Conservation (phyloP, 768 basidiomycete species). For the Ramaria sp. region DNA sequence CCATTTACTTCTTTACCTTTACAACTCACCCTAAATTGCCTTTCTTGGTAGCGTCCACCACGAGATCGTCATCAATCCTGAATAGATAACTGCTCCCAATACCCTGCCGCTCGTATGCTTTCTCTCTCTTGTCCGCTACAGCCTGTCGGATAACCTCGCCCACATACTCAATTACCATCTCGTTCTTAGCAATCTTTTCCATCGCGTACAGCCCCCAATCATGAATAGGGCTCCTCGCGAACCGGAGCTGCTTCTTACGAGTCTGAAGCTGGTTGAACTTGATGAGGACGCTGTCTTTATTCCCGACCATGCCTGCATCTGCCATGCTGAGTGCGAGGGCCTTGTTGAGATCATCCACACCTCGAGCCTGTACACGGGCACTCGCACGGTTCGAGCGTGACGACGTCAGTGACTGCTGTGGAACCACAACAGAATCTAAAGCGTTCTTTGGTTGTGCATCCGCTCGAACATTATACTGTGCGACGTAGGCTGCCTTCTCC, state of each 20-base stretch:
- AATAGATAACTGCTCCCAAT: constrained; percentile 98
- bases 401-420: constrained; percentile 49
- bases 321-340: constrained; percentile 68
- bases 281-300: constrained; percentile 19
- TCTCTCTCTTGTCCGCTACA: constrained; percentile 95
- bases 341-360: constrained; percentile 87
- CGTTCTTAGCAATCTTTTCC: constrained; percentile 86
- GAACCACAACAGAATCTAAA: constrained; percentile 24
- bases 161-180: constrained; percentile 99
- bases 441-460: constrained; percentile 18
- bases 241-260: constrained; percentile 93
- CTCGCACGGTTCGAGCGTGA: constrained; percentile 89
- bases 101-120: constrained; percentile 91
- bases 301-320: constrained; percentile 47
- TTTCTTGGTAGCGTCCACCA: constrained; percentile 98
- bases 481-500: constrained; percentile 86
- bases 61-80: constrained; percentile 93
- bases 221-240: constrained; percentile 91
- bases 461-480: constrained; percentile 69
- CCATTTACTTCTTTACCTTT: constrained; percentile 30
- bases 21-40: constrained; percentile 88
- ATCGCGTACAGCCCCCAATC: constrained; percentile 98
- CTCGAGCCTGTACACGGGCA: constrained; percentile 82
- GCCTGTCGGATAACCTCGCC: constrained; percentile 93
- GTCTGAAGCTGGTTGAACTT: constrained; percentile 99